phyloP scores from a whole-genome alignment of 768 basidiomycete species.

The Lentinula aciculospora region DNA sequence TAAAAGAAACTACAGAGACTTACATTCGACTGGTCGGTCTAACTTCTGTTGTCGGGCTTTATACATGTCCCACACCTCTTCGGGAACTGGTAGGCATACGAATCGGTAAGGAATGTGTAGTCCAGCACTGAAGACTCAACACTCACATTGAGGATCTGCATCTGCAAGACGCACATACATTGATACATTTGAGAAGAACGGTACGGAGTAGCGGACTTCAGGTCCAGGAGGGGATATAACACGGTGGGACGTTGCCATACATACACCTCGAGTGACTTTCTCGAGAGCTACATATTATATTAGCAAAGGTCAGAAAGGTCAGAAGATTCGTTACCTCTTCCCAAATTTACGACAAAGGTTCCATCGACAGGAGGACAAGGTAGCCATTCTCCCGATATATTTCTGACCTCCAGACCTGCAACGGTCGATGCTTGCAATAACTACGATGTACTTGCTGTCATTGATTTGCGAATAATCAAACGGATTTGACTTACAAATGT shows the following conservation, averaged over 20 bases:
- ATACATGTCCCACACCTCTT: conserved; percentile 4
- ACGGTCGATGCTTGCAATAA: conserved; percentile 51
- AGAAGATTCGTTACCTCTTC: conserved; percentile 39
- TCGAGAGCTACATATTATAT: conserved; percentile 6
- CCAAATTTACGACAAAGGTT: conserved; percentile 48
- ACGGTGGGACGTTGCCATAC: conserved; percentile 5
- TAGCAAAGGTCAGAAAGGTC: not conserved
- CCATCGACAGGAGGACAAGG: conserved; percentile 47
- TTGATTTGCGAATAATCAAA: not conserved
- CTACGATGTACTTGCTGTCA: conserved; percentile 17
- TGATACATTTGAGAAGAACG: conserved; percentile 4
- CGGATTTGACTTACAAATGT: not conserved
- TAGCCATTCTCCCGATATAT: conserved; percentile 51
- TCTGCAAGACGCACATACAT: not conserved
- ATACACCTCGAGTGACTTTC: not conserved
- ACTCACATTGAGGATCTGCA: conserved; percentile 1
- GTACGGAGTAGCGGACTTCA: conserved; percentile 4
- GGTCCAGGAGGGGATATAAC: conserved; percentile 1
- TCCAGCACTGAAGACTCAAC: not conserved
- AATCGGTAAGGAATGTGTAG: not conserved
- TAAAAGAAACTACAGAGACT: not conserved
- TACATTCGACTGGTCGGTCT: not conserved
- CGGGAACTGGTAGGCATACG: not conserved
- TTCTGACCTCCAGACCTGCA: conserved; percentile 52
- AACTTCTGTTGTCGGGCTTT: not conserved